phyloP scores from a whole-genome alignment of 2,329 filamentous ascomycete species.

The Neocatenulostroma microsporum region DNA sequence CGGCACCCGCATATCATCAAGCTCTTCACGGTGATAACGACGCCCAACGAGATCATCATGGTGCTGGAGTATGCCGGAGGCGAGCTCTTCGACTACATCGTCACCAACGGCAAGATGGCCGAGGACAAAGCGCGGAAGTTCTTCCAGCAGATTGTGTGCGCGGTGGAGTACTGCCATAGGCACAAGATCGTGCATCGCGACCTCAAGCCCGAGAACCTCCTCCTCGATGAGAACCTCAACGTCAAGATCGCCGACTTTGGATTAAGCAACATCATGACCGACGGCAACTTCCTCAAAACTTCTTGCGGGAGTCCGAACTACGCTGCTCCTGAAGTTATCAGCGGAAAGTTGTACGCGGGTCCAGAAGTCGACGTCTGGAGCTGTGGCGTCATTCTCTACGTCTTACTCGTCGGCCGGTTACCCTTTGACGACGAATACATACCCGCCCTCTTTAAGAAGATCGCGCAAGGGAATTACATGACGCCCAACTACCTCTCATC shows the following conservation, averaged over 20 bases:
- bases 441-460: slow-evolving; percentile 53
- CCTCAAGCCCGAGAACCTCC: slow-evolving; percentile 93
- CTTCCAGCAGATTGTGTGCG: slow-evolving; percentile 89
- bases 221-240: slow-evolving; percentile 63
- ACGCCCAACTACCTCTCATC: slow-evolving; percentile 47
- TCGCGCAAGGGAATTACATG: slow-evolving; percentile 43
- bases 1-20: slow-evolving; percentile 99
- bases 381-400: slow-evolving; percentile 81
- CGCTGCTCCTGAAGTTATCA: slow-evolving; percentile 84
- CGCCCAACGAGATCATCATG: slow-evolving; percentile 93
- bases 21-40: slow-evolving; percentile 95
- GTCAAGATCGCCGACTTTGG: slow-evolving; percentile 97
- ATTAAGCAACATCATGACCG: slow-evolving; percentile 87
- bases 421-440: slow-evolving; percentile 66
- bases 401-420: slow-evolving; percentile 72
- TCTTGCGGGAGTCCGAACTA: slow-evolving; percentile 97
- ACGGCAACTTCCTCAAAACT: slow-evolving; percentile 70
- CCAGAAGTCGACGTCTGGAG: slow-evolving; percentile 92
- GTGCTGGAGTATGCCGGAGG: slow-evolving; percentile 95
- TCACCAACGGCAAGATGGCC: slow-evolving; percentile 60
- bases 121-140: slow-evolving; percentile 77
- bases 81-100: slow-evolving; percentile 84
- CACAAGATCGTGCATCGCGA: slow-evolving; percentile 96
- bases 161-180: slow-evolving; percentile 83
- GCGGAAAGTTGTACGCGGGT: slow-evolving; percentile 68